A percentile compares a stretch with the other conserved stretches of the same genome.
phyloP scores from a whole-genome alignment of 2,329 filamentous ascomycete genomes.

The Paecilomyces formosus region DNA sequence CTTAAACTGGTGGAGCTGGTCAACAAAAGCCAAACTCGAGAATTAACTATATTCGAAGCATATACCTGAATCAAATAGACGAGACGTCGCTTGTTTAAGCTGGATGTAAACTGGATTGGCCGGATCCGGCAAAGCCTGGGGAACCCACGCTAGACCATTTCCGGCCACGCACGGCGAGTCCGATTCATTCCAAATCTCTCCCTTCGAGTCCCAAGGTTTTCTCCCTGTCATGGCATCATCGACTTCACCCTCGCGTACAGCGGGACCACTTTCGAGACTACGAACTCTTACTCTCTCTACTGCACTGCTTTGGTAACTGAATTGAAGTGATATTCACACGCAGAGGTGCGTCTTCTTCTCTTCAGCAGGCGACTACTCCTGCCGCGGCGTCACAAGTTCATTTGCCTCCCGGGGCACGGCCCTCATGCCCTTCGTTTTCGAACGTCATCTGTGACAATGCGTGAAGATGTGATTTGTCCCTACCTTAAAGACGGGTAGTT shows the following conservation, averaged over 20 bases:
- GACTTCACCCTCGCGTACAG: neutral
- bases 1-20: too few species aligned
- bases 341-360: too few species aligned
- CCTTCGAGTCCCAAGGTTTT: neutral
- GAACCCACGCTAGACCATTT: neutral
- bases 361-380: neutral
- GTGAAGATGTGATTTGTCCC: neutral
- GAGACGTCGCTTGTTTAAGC: too few species aligned
- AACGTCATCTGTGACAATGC: neutral
- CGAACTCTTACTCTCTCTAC: neutral
- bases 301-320: neutral
- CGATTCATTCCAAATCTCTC: neutral
- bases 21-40: too few species aligned
- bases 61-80: too few species aligned
- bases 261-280: neutral
- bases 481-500: neutral
- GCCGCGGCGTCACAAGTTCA: too few species aligned
- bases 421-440: too few species aligned
- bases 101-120: neutral
- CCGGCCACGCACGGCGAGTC: neutral
- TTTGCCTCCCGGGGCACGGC: too few species aligned
- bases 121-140: neutral
- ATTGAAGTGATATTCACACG: neutral
- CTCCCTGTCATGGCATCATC: neutral
- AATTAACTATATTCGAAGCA: too few species aligned